A percentile compares a stretch with the other conserved stretches of the same genome.
These are phyloP conservation scores for Emmonsiellopsis sp. DNA, from an alignment of 2,329 filamentous ascomycete species.

Conservation along the genomic window DNA sequence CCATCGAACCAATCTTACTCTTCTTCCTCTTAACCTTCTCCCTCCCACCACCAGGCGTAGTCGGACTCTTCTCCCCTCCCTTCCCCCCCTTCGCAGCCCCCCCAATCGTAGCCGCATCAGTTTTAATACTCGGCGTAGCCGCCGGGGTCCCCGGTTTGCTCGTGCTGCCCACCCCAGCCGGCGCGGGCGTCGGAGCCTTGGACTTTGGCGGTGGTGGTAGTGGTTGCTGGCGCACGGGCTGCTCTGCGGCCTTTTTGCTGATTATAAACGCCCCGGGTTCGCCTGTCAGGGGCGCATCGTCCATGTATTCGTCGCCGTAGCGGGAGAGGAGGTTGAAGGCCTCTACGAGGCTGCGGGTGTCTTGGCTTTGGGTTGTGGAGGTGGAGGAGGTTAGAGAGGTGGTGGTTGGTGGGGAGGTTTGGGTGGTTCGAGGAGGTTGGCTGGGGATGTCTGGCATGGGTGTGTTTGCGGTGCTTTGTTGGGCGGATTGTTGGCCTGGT, in stretches of 20 bases:
- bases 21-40: conserved; percentile 30
- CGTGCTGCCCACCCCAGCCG: conserved; percentile 1
- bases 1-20: conserved; percentile 17
- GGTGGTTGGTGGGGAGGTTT: conserved; percentile 16
- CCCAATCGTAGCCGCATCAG: conserved; percentile 9
- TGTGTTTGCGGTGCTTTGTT: conserved; percentile 39
- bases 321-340: conserved; percentile 43
- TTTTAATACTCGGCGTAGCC: conserved; percentile 16
- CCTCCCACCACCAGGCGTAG: conserved; percentile 22
- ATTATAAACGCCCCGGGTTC: conserved; percentile 56
- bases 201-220: conserved; percentile 4
- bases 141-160: conserved; percentile 9
- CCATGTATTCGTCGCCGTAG: conserved; percentile 54
- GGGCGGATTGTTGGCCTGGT: conserved; percentile 27
- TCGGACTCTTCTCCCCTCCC: conserved; percentile 23
- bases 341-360: conserved; percentile 35
- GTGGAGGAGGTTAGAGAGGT: conserved; percentile 4
- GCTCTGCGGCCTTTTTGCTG: conserved; percentile 23
- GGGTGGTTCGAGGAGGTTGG: conserved; percentile 14
- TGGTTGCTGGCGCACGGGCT: neutral
- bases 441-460: conserved; percentile 32
- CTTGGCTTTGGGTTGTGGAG: conserved; percentile 16
- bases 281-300: conserved; percentile 54
- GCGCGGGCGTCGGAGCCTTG: conserved; percentile 6
- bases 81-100: conserved; percentile 23